Conservation (phyloP, 2,329 filamentous ascomycete genomes). For the Arthroderma uncinatum region DNA sequence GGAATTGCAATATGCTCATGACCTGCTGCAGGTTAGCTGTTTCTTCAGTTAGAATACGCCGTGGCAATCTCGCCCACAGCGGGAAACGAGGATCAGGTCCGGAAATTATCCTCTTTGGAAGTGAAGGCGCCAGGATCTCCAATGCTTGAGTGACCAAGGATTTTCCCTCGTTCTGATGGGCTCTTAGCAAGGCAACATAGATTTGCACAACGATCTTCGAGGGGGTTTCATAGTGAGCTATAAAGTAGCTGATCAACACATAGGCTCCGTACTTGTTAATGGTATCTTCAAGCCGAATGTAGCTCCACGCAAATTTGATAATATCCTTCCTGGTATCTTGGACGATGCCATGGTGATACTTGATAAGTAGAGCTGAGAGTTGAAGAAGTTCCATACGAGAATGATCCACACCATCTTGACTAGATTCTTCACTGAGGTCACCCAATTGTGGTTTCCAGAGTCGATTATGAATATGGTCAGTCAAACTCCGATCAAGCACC, state of each 20-base stretch:
- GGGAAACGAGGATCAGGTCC: constrained; percentile 58
- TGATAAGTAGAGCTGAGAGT: constrained; percentile 85
- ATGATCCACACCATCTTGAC: constrained; percentile 81
- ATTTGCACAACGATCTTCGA: constrained; percentile 93
- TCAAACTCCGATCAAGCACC: constrained; percentile 75
- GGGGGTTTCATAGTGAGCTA: constrained; percentile 90
- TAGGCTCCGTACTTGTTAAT: constrained; percentile 99
- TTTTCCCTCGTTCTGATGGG: constrained; percentile 89
- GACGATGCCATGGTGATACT: constrained; percentile 79
- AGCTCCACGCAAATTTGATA: constrained; percentile 98
- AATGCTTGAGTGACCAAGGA: constrained; percentile 86
- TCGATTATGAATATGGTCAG: constrained; percentile 80
- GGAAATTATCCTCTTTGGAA: constrained; percentile 65
- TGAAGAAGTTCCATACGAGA: constrained; percentile 93
- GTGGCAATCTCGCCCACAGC: constrained; percentile 79
- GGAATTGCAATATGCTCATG: constrained; percentile 93
- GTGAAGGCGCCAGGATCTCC: constrained; percentile 85
- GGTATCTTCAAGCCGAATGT: constrained; percentile 93
- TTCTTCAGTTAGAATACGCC: constrained; percentile 85
- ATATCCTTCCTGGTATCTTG: constrained; percentile 93
- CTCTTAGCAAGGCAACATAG: constrained; percentile 79
- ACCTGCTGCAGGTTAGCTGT: constrained; percentile 91
- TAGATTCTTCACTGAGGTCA: constrained; percentile 70
- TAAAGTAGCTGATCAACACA: constrained; percentile 94
- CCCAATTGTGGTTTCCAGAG: constrained; percentile 85